phyloP scores from a whole-genome alignment of 148 eudicot genomes.

The Limonium bicolor region DNA sequence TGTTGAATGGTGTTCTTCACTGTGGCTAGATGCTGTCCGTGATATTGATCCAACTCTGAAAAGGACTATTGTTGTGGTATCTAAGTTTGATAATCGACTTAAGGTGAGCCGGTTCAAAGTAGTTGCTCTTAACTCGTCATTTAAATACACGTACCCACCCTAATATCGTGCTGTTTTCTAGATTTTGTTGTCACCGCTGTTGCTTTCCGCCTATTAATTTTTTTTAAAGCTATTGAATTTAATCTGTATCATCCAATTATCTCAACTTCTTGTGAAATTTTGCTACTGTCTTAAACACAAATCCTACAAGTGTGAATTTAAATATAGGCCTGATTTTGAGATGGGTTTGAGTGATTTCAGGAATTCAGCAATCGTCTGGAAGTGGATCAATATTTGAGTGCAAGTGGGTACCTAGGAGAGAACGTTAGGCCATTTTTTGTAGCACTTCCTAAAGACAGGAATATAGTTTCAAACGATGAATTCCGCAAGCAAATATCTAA shows the following conservation, averaged over 20 bases:
- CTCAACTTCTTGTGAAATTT: too few species aligned
- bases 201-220: too few species aligned
- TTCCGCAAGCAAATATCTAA: constrained; percentile 83
- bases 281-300: too few species aligned
- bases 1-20: constrained; percentile 98
- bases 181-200: too few species aligned
- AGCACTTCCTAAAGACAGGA: constrained; percentile 85
- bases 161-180: too few species aligned
- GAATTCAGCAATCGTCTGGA: constrained; percentile 93
- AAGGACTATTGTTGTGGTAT: constrained; percentile 74
- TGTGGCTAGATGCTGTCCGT: constrained; percentile 91
- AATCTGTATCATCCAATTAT: too few species aligned
- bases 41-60: constrained; percentile 85
- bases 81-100: constrained; percentile 93
- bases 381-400: constrained; percentile 90
- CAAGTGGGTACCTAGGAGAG: constrained; percentile 97
- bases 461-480: constrained; percentile 65
- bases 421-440: constrained; percentile 77
- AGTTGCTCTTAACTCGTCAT: too few species aligned
- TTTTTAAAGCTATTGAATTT: too few species aligned
- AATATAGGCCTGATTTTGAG: neutral
- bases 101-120: constrained; percentile 44
- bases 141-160: too few species aligned
- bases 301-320: too few species aligned
- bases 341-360: constrained; percentile 21